Evolutionary conservation across 2,329 filamentous ascomycete genomes (phyloP), one percentile per base, ranked within the genome.

Genomic region (Ophiostoma ulmi): DNA sequence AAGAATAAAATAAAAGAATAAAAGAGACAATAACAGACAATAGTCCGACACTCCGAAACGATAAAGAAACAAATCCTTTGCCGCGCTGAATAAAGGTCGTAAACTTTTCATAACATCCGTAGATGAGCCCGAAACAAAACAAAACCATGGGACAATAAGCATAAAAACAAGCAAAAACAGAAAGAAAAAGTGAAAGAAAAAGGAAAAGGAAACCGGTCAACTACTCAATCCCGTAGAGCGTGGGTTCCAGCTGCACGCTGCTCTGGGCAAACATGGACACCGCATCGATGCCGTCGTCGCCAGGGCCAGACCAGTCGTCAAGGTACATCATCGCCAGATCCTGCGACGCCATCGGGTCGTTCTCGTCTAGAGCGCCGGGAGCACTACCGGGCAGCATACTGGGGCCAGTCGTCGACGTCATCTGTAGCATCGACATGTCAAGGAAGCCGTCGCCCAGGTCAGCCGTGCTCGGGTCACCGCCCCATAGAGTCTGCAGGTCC

Each of bases 191-290:
- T 26, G 5, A 22, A 36, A 67, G 67, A 2, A 39, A n/a, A 14
- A 39, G 5, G n/a, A 36, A 39, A 1, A 38, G n/a, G 2, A 22
- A 17, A 65, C 63, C 7, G 39, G 35, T 17, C 13, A 10, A 36
- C 3, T 35, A 22, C 5, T 20, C 38, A 41, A 70, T 61, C 17
- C 44, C 1, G 75, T 81, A 85, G 17, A 83, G 73, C 7, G 77
- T 78, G 65, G 80, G 81, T 72, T 88, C 85, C 70, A 88, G 78
- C 73, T 81, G 75, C 73, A 87, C 70, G 26, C 31, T 86, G 0
- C 84, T 81, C 76, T 87, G 87, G 69, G 79, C 79, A 73, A 86
- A 85, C 75, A 86, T 83, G 0, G 78, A 76, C 4, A 81, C 76
- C 52, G 84, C 76, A n/a, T 87, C 83, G 13, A 64, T 72, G 35